phyloP scores from a whole-genome alignment of 768 basidiomycete genomes.

The Rhodotorula toruloides region DNA sequence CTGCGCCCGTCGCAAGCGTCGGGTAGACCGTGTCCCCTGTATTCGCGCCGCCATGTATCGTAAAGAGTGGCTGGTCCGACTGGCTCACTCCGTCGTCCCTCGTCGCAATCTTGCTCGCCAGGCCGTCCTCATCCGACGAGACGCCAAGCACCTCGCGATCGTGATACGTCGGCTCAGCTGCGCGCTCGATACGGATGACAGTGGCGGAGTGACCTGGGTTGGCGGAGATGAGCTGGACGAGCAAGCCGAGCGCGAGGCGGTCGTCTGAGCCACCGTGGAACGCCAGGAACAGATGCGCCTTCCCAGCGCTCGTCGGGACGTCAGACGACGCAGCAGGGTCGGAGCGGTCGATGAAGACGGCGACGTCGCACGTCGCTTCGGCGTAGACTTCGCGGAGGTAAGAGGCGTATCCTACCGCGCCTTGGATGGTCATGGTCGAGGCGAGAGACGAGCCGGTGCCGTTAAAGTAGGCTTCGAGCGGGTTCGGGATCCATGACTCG shows the following conservation, averaged over 20 bases:
- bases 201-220: slow-evolving; percentile 67
- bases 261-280: slow-evolving; percentile 96
- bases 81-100: background rate
- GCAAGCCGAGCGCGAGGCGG: slow-evolving; percentile 71
- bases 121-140: background rate
- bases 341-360: slow-evolving; percentile 29
- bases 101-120: slow-evolving; percentile 3
- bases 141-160: slow-evolving; percentile 15
- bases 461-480: slow-evolving; percentile 28
- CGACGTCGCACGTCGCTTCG: slow-evolving; percentile 34
- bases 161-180: slow-evolving; percentile 24
- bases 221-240: slow-evolving; percentile 72
- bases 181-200: slow-evolving; percentile 57
- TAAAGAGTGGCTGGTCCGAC: slow-evolving; percentile 16
- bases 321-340: background rate
- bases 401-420: slow-evolving; percentile 22
- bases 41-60: slow-evolving; percentile 10
- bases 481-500: slow-evolving; percentile 28
- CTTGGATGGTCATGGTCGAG: slow-evolving; percentile 18
- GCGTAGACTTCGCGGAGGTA: slow-evolving; percentile 28
- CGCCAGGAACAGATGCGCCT: slow-evolving; percentile 69
- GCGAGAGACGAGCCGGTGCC: background rate
- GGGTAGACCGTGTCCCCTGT: slow-evolving; percentile 33
- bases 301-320: slow-evolving; percentile 15
- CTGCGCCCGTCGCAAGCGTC: slow-evolving; percentile 2